Conservation (phyloP, 225 moss, liverwort and hornwort species). For the Pseudisothecium myosuroides region DNA sequence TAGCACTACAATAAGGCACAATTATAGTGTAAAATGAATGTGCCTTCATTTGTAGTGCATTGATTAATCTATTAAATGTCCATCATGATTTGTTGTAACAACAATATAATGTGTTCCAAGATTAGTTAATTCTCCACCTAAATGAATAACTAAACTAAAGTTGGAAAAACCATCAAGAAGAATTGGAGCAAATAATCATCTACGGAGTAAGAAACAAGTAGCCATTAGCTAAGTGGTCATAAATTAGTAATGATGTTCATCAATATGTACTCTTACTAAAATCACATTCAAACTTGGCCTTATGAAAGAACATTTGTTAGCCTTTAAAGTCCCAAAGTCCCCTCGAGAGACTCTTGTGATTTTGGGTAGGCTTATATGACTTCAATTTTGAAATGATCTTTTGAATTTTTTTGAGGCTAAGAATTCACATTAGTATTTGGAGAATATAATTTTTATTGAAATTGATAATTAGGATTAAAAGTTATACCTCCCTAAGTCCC, state of each 20-base stretch:
- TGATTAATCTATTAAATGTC: too few relatives aligned
- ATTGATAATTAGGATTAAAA: too few relatives aligned
- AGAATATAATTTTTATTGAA: too few relatives aligned
- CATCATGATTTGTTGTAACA: neutral
- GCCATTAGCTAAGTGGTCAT: neutral
- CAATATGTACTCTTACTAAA: neutral
- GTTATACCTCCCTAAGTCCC: too few relatives aligned
- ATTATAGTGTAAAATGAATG: neutral
- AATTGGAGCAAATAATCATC: neutral
- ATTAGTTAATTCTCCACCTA: neutral
- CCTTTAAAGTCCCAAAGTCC: too few relatives aligned
- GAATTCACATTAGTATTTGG: too few relatives aligned
- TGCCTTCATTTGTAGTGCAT: neutral
- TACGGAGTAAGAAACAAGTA: neutral
- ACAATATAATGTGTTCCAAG: neutral
- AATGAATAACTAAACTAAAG: fast-evolving
- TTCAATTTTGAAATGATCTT: too few relatives aligned
- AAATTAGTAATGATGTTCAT: neutral
- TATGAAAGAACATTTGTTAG: neutral
- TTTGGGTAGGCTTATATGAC: too few relatives aligned
- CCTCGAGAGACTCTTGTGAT: too few relatives aligned
- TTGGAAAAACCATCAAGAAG: neutral
- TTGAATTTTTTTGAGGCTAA: too few relatives aligned
- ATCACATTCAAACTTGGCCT: neutral
- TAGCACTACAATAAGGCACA: neutral